Conservation (phyloP, 1,284 basidiomycete species). For the Malassezia brasiliensis region DNA sequence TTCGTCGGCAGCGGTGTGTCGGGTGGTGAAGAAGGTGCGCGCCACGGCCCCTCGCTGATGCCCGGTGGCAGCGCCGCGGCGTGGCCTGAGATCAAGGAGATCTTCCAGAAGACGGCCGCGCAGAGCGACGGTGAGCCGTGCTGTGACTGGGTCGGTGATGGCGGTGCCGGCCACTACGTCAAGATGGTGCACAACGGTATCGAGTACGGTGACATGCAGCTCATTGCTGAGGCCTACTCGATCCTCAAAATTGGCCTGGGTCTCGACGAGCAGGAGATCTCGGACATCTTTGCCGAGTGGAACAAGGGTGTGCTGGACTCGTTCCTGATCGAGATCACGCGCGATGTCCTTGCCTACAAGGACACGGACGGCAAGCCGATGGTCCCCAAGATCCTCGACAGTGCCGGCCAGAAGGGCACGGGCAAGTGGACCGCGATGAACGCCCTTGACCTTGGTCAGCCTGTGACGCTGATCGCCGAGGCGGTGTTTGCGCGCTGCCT, state of each 20-base stretch:
- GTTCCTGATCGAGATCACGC: constrained; percentile 86
- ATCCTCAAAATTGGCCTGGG: constrained; percentile 95
- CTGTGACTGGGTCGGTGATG: constrained; percentile 99
- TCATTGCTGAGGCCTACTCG: constrained; percentile 75
- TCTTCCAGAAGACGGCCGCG: constrained; percentile 96
- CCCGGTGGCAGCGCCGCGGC: constrained; percentile 89
- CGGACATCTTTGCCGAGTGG: constrained; percentile 57
- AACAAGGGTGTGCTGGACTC: constrained; percentile 99
- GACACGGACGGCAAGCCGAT: constrained; percentile 87
- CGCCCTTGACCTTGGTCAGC: constrained; percentile 79
- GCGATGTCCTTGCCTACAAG: constrained; percentile 54
- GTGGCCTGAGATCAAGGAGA: constrained; percentile 94
- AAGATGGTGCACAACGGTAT: constrained; percentile 99
- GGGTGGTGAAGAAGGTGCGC: constrained; percentile 97
- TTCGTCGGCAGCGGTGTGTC: constrained; percentile 99
- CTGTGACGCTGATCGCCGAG: constrained; percentile 96
- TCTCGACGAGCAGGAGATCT: constrained; percentile 51
- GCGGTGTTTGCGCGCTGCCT: constrained; percentile 98
- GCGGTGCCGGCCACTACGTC: constrained; percentile 86
- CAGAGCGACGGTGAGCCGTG: constrained; percentile 92
- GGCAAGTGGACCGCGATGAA: constrained; percentile 99
- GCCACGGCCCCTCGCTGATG: constrained; percentile 96
- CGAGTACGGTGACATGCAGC: constrained; percentile 96
- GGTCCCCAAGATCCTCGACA: constrained; percentile 73
- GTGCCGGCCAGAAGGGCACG: constrained; percentile 95